phyloP scores from a whole-genome alignment of 495 filamentous ascomycete genomes.

The Parachaetomium inaequale region DNA sequence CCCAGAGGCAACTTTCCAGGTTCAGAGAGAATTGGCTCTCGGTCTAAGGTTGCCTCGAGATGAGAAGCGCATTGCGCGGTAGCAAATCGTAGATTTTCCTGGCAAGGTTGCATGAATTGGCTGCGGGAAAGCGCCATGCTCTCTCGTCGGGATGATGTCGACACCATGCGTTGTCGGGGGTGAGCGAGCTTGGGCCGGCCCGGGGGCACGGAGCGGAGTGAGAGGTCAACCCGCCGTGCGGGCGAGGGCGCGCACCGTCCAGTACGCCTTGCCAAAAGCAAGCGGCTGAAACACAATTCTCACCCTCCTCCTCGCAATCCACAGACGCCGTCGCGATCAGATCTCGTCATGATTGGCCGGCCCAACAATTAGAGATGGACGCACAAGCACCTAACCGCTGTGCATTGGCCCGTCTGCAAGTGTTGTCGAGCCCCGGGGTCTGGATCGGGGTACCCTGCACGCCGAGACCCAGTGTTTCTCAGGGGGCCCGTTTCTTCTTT shows the following conservation, averaged over 20 bases:
- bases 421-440: conserved; percentile 24
- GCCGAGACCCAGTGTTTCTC: conserved; percentile 14
- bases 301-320: conserved; percentile 11
- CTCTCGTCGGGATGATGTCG: background rate
- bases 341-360: conserved; percentile 27
- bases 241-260: conserved; percentile 10
- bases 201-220: background rate
- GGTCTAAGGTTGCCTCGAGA: background rate
- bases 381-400: conserved; percentile 42
- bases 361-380: conserved; percentile 21
- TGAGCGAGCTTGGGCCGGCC: background rate
- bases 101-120: background rate
- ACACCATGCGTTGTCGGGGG: background rate
- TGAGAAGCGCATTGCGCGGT: too few relatives aligned
- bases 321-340: background rate
- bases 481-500: background rate
- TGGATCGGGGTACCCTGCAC: conserved; percentile 33
- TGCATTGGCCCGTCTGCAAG: conserved; percentile 41
- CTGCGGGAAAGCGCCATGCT: background rate
- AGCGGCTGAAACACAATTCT: conserved; percentile 30
- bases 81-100: background rate
- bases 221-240: conserved; percentile 6
- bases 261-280: conserved; percentile 12
- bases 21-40: background rate
- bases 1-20: background rate